phyloP scores from a whole-genome alignment of 2,329 filamentous ascomycete genomes.

The Xylaria sp. region DNA sequence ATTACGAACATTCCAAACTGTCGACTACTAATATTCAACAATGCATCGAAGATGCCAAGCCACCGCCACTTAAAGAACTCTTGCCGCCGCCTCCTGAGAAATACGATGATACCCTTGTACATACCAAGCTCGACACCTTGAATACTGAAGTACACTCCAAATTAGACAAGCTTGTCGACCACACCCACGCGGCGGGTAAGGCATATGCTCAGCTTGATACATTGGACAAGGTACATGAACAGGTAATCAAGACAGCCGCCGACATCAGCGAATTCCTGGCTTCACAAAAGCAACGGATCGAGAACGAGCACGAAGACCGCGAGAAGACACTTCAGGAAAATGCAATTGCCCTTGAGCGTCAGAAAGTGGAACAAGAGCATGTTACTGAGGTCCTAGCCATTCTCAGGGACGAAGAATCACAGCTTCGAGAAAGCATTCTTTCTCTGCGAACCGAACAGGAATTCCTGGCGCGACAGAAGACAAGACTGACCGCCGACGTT shows the following conservation, averaged over 20 bases:
- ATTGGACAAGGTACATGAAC: constrained; percentile 87
- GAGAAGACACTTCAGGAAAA: constrained; percentile 84
- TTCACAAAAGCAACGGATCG: constrained; percentile 77
- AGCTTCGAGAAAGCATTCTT: constrained; percentile 65
- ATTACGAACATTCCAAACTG: constrained; percentile 87
- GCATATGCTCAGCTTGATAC: constrained; percentile 80
- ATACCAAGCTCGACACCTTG: constrained; percentile 44
- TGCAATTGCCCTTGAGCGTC: constrained; percentile 81
- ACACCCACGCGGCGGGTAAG: constrained; percentile 73
- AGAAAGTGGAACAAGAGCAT: constrained; percentile 65
- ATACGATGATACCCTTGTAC: constrained; percentile 50
- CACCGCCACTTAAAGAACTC: constrained; percentile 55
- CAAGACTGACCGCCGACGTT: constrained; percentile 82
- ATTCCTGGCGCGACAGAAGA: constrained; percentile 79
- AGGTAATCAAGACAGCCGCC: constrained; percentile 84
- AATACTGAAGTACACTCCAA: constrained; percentile 43
- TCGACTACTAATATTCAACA: constrained; percentile 66
- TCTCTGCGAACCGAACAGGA: constrained; percentile 76
- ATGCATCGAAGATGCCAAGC: constrained; percentile 70
- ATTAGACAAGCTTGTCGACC: constrained; percentile 66
- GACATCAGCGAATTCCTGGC: constrained; percentile 87
- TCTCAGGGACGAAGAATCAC: constrained; percentile 63
- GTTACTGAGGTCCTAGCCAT: constrained; percentile 65
- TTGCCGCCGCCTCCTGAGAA: constrained; percentile 65
- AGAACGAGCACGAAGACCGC: constrained; percentile 80